Conservation (phyloP, 768 basidiomycete genomes). For the Rhodosporidiobolus sp. region DNA sequence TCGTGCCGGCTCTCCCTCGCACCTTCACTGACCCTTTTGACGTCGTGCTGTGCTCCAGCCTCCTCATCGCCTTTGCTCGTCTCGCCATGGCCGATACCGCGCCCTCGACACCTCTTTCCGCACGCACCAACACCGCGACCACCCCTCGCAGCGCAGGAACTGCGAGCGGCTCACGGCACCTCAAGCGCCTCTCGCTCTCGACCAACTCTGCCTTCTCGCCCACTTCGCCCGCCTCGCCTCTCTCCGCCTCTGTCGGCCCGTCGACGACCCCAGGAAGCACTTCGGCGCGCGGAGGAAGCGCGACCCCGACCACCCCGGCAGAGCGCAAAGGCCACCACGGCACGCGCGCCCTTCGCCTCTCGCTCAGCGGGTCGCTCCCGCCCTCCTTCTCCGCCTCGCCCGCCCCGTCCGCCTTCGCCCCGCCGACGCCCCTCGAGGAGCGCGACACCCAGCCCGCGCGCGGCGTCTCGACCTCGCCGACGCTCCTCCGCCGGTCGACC, state of each 20-base stretch:
- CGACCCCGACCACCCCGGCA: not conserved
- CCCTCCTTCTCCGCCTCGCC: not conserved
- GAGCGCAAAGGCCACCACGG: not conserved
- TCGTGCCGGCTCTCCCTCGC: too few species aligned
- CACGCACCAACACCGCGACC: too few species aligned
- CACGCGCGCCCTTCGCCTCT: not conserved
- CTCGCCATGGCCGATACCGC: too few species aligned
- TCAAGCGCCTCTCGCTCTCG: slow-evolving; percentile 36
- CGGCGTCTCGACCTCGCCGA: not conserved
- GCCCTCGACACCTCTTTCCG: too few species aligned
- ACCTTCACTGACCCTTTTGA: too few species aligned
- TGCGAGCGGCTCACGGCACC: slow-evolving; percentile 20
- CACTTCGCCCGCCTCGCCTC: slow-evolving; percentile 3
- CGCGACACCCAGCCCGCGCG: not conserved
- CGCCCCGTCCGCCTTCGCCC: not conserved
- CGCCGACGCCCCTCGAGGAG: not conserved
- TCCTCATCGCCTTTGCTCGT: too few species aligned
- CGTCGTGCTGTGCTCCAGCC: too few species aligned
- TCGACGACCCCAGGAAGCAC: too few species aligned
- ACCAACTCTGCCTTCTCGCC: slow-evolving; percentile 7
- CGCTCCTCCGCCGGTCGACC: not conserved
- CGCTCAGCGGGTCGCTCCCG: not conserved
- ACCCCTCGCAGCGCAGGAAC: too few species aligned
- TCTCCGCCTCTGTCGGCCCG: not conserved
- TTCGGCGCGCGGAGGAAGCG: not conserved